Percentiles rank a stretch among this genome's conserved stretches.
phyloP scores from a whole-genome alignment of 345 rosid genomes.

The Erysimum cheiranthoides region DNA sequence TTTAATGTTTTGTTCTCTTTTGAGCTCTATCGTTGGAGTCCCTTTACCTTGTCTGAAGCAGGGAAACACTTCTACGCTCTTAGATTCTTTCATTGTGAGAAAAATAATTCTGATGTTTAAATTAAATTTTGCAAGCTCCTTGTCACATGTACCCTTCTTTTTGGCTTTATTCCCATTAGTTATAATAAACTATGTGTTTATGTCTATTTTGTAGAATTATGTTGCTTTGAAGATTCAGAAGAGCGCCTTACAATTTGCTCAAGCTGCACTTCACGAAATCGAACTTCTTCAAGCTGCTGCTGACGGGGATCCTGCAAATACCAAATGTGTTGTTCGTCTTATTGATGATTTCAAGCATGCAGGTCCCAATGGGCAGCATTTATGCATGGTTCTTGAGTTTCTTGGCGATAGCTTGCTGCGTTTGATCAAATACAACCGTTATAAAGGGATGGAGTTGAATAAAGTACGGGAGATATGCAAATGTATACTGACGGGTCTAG shows the following conservation, averaged over 20 bases:
- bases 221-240: slow-evolving; percentile 98
- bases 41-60: neutral
- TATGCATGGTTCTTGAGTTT: slow-evolving; percentile 97
- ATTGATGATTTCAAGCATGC: slow-evolving; percentile 85
- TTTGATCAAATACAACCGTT: slow-evolving; percentile 75
- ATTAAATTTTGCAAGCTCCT: slow-evolving; percentile 2
- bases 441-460: slow-evolving; percentile 71
- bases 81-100: slow-evolving; percentile 8
- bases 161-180: slow-evolving; percentile 5
- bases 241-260: slow-evolving; percentile 91
- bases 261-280: slow-evolving; percentile 94
- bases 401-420: slow-evolving; percentile 93
- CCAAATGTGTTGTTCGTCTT: slow-evolving; percentile 72
- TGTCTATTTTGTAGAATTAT: slow-evolving; percentile 52
- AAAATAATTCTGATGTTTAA: neutral
- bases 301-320: slow-evolving; percentile 63
- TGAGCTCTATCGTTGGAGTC: neutral
- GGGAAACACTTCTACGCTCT: neutral
- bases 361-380: slow-evolving; percentile 97
- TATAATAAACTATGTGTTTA: neutral
- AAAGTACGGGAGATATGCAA: slow-evolving; percentile 93
- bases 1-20: slow-evolving; percentile 11
- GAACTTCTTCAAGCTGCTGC: slow-evolving; percentile 76
- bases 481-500: slow-evolving; percentile 79
- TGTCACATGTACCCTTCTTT: neutral